Evolutionary conservation across 2,329 filamentous ascomycete genomes (phyloP), one percentile per base, ranked within the genome.

Genomic region (Furcasterigmium sp.): DNA sequence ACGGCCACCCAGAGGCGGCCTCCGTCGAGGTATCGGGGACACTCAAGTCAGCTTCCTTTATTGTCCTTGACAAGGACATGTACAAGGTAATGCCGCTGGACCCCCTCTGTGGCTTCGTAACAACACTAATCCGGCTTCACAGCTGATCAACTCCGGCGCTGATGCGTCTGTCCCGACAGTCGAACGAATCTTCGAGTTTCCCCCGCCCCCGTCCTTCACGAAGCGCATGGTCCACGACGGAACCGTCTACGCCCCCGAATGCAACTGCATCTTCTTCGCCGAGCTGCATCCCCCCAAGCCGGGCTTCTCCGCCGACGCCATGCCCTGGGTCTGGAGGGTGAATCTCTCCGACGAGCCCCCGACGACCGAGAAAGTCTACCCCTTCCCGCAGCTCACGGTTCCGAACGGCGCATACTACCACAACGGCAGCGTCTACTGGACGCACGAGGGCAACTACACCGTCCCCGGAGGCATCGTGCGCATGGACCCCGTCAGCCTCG

Each of bases 321-420:
- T 51, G 41, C 39, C 43, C 11, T 51, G 41, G 43, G 46, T 51
- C 19, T 51, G 45, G 49, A 36, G 45, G 7, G 37, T 43, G 5
- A 41, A 46, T 17, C 44, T 51, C 5, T 46, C 39, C 7, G 17
- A 40, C 2, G 45, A 37, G 6, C 39, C 37, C 1, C 45, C 49
- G 11, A 30, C 15, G 13, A 50, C 47, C 4, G 47, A 51, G 26
- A 48, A 50, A 23, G 47, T 51, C 5, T 45, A 42, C n/a, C 49
- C 49, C 4, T 45, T 29, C 2, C 49, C 49, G 8, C 47, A 46
- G 5, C 43, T 51, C 14, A 50, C 49, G 3, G 35, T 51, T 13
- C 35, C 45, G 2, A 51, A 51, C 14, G 47, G 49, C 18, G 49
- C 45, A 5, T 48, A 50, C 41, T 51, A 51, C 19, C 43, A 51